phyloP scores from a whole-genome alignment of 495 filamentous ascomycete species.

The Aspergillus homomorphus region DNA sequence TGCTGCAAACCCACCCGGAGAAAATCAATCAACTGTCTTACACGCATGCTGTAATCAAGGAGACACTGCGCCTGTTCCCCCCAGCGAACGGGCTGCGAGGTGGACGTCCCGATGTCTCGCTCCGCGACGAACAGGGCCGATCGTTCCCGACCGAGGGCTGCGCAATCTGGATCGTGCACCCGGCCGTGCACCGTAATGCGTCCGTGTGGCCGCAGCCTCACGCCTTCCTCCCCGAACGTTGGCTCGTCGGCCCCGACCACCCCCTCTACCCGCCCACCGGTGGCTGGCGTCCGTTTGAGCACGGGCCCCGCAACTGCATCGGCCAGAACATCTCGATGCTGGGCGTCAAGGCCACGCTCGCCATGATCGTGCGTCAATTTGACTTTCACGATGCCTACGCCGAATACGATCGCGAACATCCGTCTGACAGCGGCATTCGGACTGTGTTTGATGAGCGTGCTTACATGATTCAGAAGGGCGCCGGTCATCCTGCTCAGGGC shows the following conservation, averaged over 20 bases:
- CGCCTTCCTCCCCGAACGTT: constrained; percentile 9
- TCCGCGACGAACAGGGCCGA: neutral
- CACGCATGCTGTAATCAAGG: constrained; percentile 13
- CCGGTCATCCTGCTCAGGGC: constrained; percentile 7
- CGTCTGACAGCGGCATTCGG: neutral
- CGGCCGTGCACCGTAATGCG: neutral
- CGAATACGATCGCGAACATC: constrained; percentile 6
- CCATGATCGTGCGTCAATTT: constrained; percentile 6
- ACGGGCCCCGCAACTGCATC: constrained; percentile 8
- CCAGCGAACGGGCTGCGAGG: neutral
- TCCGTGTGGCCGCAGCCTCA: constrained; percentile 1
- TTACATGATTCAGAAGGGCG: constrained; percentile 5
- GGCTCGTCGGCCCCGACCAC: constrained; percentile 8
- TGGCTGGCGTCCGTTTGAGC: constrained; percentile 12
- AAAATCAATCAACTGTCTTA: constrained; percentile 6
- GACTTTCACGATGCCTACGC: constrained; percentile 8
- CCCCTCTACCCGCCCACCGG: constrained; percentile 4
- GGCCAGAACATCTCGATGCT: constrained; percentile 8
- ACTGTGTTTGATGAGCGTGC: constrained; percentile 12
- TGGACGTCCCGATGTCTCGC: neutral
- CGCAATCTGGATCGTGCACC: constrained; percentile 5
- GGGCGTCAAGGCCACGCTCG: neutral
- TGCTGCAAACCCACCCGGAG: constrained; percentile 1
- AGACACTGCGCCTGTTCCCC: constrained; percentile 9
- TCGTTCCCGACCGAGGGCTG: neutral